phyloP scores from a whole-genome alignment of 768 basidiomycete species.

The Hirschioporus abietinus region DNA sequence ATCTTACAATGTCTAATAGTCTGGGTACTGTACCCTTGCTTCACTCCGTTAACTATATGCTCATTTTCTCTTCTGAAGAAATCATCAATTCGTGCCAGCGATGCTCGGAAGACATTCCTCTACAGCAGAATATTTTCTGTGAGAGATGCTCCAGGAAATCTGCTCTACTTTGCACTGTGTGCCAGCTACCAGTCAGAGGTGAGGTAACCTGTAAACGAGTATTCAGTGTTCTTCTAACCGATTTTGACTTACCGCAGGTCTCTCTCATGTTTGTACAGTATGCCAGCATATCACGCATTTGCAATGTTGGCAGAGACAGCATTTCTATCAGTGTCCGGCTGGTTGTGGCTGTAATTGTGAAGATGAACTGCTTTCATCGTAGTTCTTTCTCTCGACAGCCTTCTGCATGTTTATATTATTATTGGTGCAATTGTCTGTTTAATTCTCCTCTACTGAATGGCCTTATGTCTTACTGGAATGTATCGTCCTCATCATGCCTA shows the following conservation, averaged over 20 bases:
- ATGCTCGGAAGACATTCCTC: slow-evolving; percentile 31
- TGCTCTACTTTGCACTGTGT: slow-evolving; percentile 61
- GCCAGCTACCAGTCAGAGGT: slow-evolving; percentile 75
- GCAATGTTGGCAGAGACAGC: slow-evolving; percentile 52
- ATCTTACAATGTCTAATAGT: slow-evolving; percentile 22
- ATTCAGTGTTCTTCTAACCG: background rate
- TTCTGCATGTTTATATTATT: no score
- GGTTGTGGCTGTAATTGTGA: slow-evolving; percentile 65
- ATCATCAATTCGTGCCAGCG: slow-evolving; percentile 41
- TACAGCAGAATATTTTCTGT: slow-evolving; percentile 35
- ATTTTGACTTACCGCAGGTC: slow-evolving; percentile 33
- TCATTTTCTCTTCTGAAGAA: slow-evolving; percentile 27
- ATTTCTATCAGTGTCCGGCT: slow-evolving; percentile 51
- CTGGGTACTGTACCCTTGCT: slow-evolving; percentile 25
- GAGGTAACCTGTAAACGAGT: slow-evolving; percentile 11
- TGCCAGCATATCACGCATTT: slow-evolving; percentile 66
- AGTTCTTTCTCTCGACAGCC: background rate
- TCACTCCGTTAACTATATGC: slow-evolving; percentile 8
- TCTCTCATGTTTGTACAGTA: slow-evolving; percentile 53
- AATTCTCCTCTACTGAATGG: no score
- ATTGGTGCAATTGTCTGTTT: no score
- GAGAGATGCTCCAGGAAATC: slow-evolving; percentile 36
- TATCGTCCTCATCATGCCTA: no score
- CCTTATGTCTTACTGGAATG: no score
- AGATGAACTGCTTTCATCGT: background rate